Conservation (phyloP, 805 yeast genomes). For the Suhomyces sp. region DNA sequence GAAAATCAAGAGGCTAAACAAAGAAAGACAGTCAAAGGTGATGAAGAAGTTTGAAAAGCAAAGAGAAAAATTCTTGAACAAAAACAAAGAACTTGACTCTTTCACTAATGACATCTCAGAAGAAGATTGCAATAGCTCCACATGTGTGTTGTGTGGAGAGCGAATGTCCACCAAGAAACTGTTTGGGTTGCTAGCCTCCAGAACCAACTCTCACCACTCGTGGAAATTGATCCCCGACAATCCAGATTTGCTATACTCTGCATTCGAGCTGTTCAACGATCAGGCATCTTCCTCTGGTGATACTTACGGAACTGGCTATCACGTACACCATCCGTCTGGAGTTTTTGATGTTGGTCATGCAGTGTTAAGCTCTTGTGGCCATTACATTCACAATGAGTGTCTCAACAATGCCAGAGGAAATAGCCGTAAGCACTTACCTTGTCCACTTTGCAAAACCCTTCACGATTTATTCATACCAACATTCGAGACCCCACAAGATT, state of each 20-base stretch:
- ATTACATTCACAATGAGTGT: conserved; percentile 50
- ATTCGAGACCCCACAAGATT: conserved; percentile 14
- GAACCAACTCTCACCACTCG: conserved; percentile 44
- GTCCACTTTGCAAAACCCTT: conserved; percentile 51
- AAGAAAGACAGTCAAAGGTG: conserved; percentile 58
- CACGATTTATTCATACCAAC: conserved; percentile 47
- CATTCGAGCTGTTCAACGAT: conserved; percentile 23
- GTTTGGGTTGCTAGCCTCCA: conserved; percentile 59
- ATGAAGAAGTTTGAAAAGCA: conserved; percentile 60
- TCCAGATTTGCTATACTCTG: conserved; percentile 14
- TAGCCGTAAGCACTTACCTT: conserved; percentile 27
- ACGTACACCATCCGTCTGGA: background rate
- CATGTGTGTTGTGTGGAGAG: conserved; percentile 26
- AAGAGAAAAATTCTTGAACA: conserved; percentile 40
- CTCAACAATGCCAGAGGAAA: conserved; percentile 26
- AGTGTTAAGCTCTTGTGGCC: conserved; percentile 48
- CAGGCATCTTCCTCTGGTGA: conserved; percentile 9
- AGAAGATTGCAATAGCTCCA: conserved; percentile 1
- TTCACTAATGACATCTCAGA: conserved; percentile 8
- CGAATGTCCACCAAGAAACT: conserved; percentile 31
- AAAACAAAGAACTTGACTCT: conserved; percentile 29
- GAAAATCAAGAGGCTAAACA: conserved; percentile 53
- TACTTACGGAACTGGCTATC: background rate
- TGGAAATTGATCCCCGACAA: conserved; percentile 43
- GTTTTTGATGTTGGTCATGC: background rate